Base-by-base conservation (phyloP, 371 early-diverging fungal genomes). In the Mucor irregularis region DNA sequence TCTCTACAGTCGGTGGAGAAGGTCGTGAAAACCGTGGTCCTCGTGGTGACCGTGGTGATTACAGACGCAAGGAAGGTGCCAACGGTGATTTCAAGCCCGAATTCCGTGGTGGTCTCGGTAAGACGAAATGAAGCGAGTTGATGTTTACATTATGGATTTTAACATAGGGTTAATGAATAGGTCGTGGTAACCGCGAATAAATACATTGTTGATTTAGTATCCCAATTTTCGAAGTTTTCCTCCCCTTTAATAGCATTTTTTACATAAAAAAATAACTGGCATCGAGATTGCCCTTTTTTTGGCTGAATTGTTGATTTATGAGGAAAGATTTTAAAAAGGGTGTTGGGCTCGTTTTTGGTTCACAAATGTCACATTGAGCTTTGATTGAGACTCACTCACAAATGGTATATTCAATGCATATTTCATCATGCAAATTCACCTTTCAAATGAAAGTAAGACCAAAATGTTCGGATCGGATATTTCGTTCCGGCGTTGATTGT, bases 51-150 rank as follows among this genome's bases (percentile, higher is more conserved):
- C 86, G 90, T 64, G 94, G 90, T 73, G 90, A 83, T 55, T 94
- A 95, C 87, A 84, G 92, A 62, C 93, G 95, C 64, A 94, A 95
- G 89, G 95, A 94, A 80, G 94, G 89, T 66, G 93, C 94, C 66
- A 69, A 86, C 49, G 94, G 93, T 69, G 92, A 91, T 81, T 95
- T 89, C 87, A 88, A 89, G 82, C 96, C 97, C 62, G 94, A 95
- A 81, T 97, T 97, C 92, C 88, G 88, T 80, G 84, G 85, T 77
- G 84, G 87, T 58, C 76, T 84, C 59, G 87, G 89, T 71, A 73
- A 65, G 63, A 42, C 5, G 16, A 26, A 13, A 5, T 2, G 3
- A 21, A 39, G n/a, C n/a, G n/a, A n/a, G n/a, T 10, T 25, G 13
- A 10, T 40, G 2, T 21, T 30, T 14, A 19, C 3, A 22, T 16